Evolutionary conservation across 495 filamentous ascomycete genomes (phyloP), one percentile per base, ranked within the genome.

Genomic region (Entonaema liquescens): DNA sequence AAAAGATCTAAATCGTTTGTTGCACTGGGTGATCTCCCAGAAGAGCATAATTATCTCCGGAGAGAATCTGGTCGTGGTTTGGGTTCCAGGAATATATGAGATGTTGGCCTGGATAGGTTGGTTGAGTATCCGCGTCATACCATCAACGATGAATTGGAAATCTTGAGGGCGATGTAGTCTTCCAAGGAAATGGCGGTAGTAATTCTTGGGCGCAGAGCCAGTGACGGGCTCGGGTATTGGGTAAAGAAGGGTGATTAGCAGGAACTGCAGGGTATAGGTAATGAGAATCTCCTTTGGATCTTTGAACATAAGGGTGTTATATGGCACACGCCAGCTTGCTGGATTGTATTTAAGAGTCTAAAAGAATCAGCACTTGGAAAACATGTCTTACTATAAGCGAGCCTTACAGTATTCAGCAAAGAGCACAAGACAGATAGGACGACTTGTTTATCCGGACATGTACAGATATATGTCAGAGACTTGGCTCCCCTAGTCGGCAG

Each of bases 1-100:
- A 79, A 97, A 99, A 1, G 93, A 95, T 54, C 96, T 85, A 80
- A 99, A 98, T 54, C 96, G 87, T 81, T 97, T 98, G 79, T 99
- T 99, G 85, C 95, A 98, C 78, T 99, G 95, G 28, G 97, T 86
- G 7, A 92, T 87, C 80, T 99, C 95, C 95, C 95, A 99, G 78
- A 98, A 99, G 2, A 99, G 87, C 85, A 98, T 94, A 38, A 98
- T 88, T 83, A 97, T 97, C 79, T 99, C 95, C 7, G 96, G 94
- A 2, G 94, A 93, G 85, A 94, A 97, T 79, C 91, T 93, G 62
- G 93, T 80, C 0, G 90, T 87, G 61, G 89, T 87, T 71, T 97
- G 92, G 53, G 90, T 92, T 5, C 95, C 93, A 1, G 95, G 95
- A 7, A 99, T 88, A 77, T 97, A 98, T 0, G 95, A 93, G 2